These are phyloP conservation scores for Talaromyces liani DNA, from an alignment of 495 filamentous ascomycete genomes.

Conservation along the genomic window DNA sequence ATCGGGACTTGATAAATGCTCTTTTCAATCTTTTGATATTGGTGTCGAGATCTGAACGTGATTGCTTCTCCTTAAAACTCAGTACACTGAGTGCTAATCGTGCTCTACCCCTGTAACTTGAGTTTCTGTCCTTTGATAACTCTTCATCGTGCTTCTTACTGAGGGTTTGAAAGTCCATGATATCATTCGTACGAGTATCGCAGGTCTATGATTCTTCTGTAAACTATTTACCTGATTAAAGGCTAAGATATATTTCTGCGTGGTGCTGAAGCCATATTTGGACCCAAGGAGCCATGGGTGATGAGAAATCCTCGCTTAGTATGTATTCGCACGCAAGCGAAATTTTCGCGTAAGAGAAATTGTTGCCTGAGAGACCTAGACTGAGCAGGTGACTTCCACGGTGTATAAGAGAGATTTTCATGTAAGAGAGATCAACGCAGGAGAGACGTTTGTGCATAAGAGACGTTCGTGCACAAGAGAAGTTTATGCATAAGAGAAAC, in stretches of 20 bases:
- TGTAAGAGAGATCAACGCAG: slow-evolving; percentile 1
- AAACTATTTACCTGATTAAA: background rate
- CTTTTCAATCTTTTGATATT: too few relatives aligned
- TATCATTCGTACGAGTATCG: background rate
- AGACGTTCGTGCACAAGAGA: background rate
- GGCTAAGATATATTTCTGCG: background rate
- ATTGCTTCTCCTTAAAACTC: too few relatives aligned
- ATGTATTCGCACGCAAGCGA: slow-evolving; percentile 1
- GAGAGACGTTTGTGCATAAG: slow-evolving; percentile 4
- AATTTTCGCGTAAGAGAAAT: background rate
- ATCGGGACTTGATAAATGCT: too few relatives aligned
- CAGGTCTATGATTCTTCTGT: background rate
- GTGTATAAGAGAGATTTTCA: slow-evolving; percentile 3
- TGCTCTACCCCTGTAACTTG: background rate
- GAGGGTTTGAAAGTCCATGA: background rate
- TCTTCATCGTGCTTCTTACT: background rate
- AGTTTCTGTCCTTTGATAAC: slow-evolving; percentile 4
- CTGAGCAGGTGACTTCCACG: background rate
- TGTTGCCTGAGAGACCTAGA: background rate
- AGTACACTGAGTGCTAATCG: too few relatives aligned
- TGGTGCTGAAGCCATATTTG: slow-evolving; percentile 2
- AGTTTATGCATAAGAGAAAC: background rate
- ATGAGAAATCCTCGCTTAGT: background rate
- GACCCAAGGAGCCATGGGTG: background rate
- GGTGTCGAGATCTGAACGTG: too few relatives aligned